Evolutionary conservation across 371 early-diverging fungal species (phyloP).

Genomic region (Mortierella sp.): DNA sequence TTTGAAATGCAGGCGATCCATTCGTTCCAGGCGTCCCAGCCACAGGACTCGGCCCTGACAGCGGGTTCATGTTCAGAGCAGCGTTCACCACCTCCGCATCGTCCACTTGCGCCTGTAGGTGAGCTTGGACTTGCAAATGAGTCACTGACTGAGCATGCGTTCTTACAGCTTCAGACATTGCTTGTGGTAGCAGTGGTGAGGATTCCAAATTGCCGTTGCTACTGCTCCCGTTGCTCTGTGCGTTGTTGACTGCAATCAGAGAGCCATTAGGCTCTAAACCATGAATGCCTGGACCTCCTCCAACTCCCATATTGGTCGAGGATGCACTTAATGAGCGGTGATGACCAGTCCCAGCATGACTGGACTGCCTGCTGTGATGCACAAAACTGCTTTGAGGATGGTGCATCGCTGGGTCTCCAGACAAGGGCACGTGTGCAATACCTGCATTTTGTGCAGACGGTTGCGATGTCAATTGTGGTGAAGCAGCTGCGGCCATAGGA

Average conservation of each 20-base stretch:
- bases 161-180: constrained; percentile 6
- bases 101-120: constrained; percentile 23
- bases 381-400: constrained; percentile 20
- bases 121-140: constrained; percentile 10
- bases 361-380: constrained; percentile 31
- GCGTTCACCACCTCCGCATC: constrained; percentile 33
- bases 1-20: constrained; percentile 1
- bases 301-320: constrained; percentile 7
- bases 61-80: constrained; percentile 23
- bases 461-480: constrained; percentile 27
- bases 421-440: constrained; percentile 6
- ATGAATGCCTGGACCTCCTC: constrained; percentile 6
- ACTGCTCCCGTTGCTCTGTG: constrained; percentile 10
- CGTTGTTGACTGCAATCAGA: constrained; percentile 10
- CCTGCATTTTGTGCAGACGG: constrained; percentile 20
- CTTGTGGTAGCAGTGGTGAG: constrained; percentile 16
- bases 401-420: constrained; percentile 13
- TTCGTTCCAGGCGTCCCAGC: constrained; percentile 4
- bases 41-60: constrained; percentile 9
- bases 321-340: constrained; percentile 34
- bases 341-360: constrained; percentile 22
- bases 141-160: constrained; percentile 7
- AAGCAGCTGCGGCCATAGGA: constrained; percentile 9
- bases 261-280: constrained; percentile 15
- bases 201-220: constrained; percentile 23